Conservation (phyloP, 352 stramenopile genomes). For the Pythium brachiatum region DNA sequence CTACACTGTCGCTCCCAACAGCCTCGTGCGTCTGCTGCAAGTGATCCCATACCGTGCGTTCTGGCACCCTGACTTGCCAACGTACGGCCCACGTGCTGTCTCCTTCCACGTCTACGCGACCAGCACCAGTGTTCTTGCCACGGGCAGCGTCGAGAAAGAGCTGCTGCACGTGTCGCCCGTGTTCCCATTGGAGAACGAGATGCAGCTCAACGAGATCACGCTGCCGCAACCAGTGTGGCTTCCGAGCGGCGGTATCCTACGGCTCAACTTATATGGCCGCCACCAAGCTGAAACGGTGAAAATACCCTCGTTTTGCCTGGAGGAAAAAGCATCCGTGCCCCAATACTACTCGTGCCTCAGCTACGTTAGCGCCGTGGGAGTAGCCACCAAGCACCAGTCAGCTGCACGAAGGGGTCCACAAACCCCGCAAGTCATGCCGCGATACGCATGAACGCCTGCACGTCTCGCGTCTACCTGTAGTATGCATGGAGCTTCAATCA, state of each 20-base stretch:
- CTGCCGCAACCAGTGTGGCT: slow-evolving; percentile 51
- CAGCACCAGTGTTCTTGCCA: no score
- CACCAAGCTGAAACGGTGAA: slow-evolving; percentile 35
- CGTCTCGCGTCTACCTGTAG: no score
- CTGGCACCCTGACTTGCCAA: slow-evolving; percentile 72
- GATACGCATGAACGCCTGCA: no score
- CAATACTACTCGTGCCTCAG: slow-evolving; percentile 16
- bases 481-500: no score
- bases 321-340: no score
- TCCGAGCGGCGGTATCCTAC: slow-evolving; percentile 21
- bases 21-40: slow-evolving; percentile 47
- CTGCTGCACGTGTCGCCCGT: slow-evolving; percentile 57
- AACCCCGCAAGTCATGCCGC: no score
- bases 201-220: slow-evolving; percentile 61
- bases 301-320: slow-evolving; percentile 11
- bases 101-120: slow-evolving; percentile 56
- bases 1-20: slow-evolving; percentile 45
- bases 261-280: slow-evolving; percentile 19
- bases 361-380: slow-evolving; percentile 6
- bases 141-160: no score
- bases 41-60: slow-evolving; percentile 76
- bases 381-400: slow-evolving; percentile 4
- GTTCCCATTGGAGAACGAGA: slow-evolving; percentile 56
- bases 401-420: no score
- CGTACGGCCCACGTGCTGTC: slow-evolving; percentile 56